phyloP scores from a whole-genome alignment of 495 filamentous ascomycete genomes.

The Daldinia concentrica region DNA sequence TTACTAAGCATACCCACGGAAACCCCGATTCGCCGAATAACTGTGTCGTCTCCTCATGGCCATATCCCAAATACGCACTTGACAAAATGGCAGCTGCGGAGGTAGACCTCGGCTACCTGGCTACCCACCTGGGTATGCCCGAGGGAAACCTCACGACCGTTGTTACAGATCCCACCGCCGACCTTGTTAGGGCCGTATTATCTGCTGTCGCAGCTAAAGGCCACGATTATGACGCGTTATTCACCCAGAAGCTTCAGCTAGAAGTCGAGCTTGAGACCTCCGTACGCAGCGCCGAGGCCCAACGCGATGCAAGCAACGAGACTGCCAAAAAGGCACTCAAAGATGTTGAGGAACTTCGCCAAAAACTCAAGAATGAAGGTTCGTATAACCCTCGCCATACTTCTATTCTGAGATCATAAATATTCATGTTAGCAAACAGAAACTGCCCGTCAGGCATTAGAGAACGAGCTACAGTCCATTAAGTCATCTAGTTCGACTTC shows the following conservation, averaged over 20 bases:
- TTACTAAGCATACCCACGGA: background rate
- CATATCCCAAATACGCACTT: constrained; percentile 27
- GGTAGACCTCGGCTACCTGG: constrained; percentile 78
- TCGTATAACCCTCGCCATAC: constrained; percentile 37
- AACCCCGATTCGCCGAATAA: background rate
- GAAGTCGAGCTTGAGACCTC: constrained; percentile 94
- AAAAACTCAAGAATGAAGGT: constrained; percentile 86
- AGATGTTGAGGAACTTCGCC: constrained; percentile 78
- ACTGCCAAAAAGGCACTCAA: constrained; percentile 82
- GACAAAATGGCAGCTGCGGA: constrained; percentile 77
- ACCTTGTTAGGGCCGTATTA: constrained; percentile 76
- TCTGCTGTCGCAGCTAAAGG: constrained; percentile 74
- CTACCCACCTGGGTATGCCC: constrained; percentile 76
- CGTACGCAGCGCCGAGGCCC: constrained; percentile 80
- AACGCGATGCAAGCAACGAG: constrained; percentile 79
- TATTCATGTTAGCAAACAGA: constrained; percentile 41
- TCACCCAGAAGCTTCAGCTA: constrained; percentile 81
- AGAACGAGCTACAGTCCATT: constrained; percentile 81
- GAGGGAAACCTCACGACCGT: constrained; percentile 71
- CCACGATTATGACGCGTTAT: constrained; percentile 78
- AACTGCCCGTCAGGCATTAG: constrained; percentile 60
- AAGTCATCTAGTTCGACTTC: constrained; percentile 80
- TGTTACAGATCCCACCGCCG: constrained; percentile 76
- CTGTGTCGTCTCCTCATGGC: constrained; percentile 28
- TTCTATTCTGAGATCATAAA: constrained; percentile 15